Base-by-base conservation (phyloP, 371 early-diverging fungal species). In the Mortierella polycephala region DNA sequence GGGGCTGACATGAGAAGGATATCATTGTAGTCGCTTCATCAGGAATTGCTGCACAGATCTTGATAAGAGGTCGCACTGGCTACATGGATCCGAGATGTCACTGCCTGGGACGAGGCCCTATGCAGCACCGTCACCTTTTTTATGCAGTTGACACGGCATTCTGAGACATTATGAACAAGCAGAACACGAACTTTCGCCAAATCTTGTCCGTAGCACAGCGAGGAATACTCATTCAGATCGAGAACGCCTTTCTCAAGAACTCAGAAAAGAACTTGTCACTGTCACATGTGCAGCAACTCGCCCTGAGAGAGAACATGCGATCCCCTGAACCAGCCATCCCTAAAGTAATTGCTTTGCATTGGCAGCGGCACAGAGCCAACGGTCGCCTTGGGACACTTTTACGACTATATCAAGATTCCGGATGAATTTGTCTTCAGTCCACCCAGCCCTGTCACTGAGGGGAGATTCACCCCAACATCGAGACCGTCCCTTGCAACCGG, bases 41-140 rank as follows among this genome's bases (percentile, higher is more conserved):
- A 8, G 72, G 74, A 18, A 68, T 74, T 54, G 80, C 72, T 52
- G 69, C 73, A 9, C 42, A 69, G n/a, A 47, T 83, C 1, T 55
- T 81, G 12, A 30, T 54, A 12, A 77, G 71, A 52, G 75, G 77
- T 20, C 62, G 72, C 30, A 74, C n/a, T 60, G 7, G 80, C 81
- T 6, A 1, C n/a, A 5, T 59, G 69, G 2, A 51, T 82, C 5
- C 21, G 37, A 12, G 20, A 53, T 47, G 52, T 81, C 16, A 54
- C 44, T 11, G 39, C 81, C 37, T 83, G 83, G 79, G 83, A 83
- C 54, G 82, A 83, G 62, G 74, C 70, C 5, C 81, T 5, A 81
- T 82, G 79, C 70, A 50, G 5, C 64, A 70, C 37, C 53, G 60
- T 2, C 46, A 71, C 64, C 45, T 62, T 7, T 62, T 79, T 54